phyloP scores from a whole-genome alignment of 1,284 basidiomycete species.

The Puccinia hordei region DNA sequence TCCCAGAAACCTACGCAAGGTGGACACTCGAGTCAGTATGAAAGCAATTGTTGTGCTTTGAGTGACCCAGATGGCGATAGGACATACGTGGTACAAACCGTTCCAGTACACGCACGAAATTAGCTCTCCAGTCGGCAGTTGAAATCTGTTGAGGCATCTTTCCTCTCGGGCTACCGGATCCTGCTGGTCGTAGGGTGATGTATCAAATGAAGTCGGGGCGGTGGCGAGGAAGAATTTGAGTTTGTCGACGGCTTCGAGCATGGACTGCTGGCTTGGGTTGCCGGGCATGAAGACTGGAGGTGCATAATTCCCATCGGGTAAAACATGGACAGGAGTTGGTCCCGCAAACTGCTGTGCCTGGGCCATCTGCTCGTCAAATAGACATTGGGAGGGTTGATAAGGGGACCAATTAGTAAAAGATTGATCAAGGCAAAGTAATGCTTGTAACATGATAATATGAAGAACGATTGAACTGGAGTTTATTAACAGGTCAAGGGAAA shows the following conservation, averaged over 20 bases:
- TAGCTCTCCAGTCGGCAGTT: constrained; percentile 78
- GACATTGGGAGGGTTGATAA: constrained; percentile 16
- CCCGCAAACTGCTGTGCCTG: constrained; percentile 50
- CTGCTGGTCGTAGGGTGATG: constrained; percentile 54
- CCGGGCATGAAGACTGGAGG: constrained; percentile 50
- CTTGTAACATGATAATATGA: constrained; percentile 44
- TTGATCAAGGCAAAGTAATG: constrained; percentile 38
- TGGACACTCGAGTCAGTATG: neutral
- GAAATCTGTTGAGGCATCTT: constrained; percentile 71
- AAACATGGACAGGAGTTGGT: constrained; percentile 48
- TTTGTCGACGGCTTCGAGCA: constrained; percentile 63
- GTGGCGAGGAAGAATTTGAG: constrained; percentile 86
- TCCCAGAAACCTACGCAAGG: constrained; percentile 38
- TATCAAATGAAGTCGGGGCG: constrained; percentile 62
- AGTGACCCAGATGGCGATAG: neutral
- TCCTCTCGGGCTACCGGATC: constrained; percentile 54
- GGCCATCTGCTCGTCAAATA: constrained; percentile 43
- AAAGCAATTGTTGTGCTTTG: neutral
- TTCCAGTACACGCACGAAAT: constrained; percentile 88
- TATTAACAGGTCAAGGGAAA: neutral
- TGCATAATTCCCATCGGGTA: constrained; percentile 48
- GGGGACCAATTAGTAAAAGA: constrained; percentile 39
- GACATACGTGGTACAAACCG: constrained; percentile 71
- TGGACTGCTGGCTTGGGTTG: constrained; percentile 50
- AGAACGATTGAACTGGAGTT: constrained; percentile 24